Base-by-base conservation (phyloP, 2,329 filamentous ascomycete species). In the Pseudocercospora musae region DNA sequence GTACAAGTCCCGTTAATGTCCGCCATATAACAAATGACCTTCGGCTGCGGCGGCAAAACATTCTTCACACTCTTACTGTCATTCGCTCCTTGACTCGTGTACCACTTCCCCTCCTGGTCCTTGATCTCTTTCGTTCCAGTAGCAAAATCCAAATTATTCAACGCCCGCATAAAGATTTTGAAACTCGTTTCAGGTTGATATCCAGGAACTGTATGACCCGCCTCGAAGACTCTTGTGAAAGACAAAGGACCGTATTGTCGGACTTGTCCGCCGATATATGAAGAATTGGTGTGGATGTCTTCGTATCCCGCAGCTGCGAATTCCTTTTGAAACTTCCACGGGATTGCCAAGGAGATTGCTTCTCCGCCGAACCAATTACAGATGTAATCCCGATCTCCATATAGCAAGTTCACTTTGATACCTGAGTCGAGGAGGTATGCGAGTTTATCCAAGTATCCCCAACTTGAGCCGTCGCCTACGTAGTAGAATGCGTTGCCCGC, bases 331-430 rank as follows among this genome's bases (percentile, higher is more conserved):
- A 75, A 69, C 10, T 74, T 73, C 66, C 82, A 80, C 29, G 80
- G 73, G 33, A 84, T 75, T 0, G 76, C 76, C 8, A 85, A 74
- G 58, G 79, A 81, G 11, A 81, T 78, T 6, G 77, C 75, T 70
- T 86, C 82, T 50, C 82, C 84, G 11, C 84, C 84, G 33, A 83
- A 75, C 84, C 84, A 86, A 66, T 83, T 59, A 64, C 66, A 67
- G 10, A 79, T 78, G 66, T 80, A 85, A 70, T 86, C 84, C 4
- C 81, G 75, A 71, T 86, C 84, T 4, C 83, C 84, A 65, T 85
- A 85, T 33, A 84, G 76, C 44, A 85, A 69, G 44, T 82, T 78
- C 9, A 86, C 82, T 66, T 84, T 84, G 62, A 85, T 77, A 9
- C 82, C 82, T 2, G 75, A 76, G 57, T 87, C 84, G 6, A 88